A percentile compares a stretch with the other conserved stretches of the same genome.
These are phyloP conservation scores for Tuber umbilicatum DNA, from an alignment of 495 filamentous ascomycete species.

Conservation along the genomic window DNA sequence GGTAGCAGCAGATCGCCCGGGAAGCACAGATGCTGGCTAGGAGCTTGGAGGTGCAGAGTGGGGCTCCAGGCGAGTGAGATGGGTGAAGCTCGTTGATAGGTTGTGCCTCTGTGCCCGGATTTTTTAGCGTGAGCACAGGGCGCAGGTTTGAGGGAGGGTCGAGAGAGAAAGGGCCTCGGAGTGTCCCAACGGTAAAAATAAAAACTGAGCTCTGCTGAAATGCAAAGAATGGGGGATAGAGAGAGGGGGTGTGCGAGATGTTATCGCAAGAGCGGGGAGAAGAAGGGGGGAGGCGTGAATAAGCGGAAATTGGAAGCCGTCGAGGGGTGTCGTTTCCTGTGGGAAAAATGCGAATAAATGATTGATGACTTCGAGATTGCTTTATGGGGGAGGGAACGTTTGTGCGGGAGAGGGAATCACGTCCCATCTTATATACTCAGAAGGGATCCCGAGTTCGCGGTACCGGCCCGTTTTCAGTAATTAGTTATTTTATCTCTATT, in stretches of 20 bases:
- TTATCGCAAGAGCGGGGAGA: neutral
- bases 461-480: conserved; percentile 28
- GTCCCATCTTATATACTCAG: conserved; percentile 34
- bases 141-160: conserved; percentile 24
- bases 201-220: neutral
- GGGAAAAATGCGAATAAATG: conserved; percentile 19
- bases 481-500: conserved; percentile 27
- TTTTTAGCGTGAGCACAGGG: conserved; percentile 10
- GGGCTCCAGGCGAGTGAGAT: conserved; percentile 28
- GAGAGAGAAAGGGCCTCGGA: conserved; percentile 25
- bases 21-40: conserved; percentile 35
- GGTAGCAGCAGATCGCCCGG: conserved; percentile 35
- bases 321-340: conserved; percentile 6
- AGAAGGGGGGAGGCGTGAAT: neutral
- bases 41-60: conserved; percentile 27
- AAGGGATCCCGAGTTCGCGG: conserved; percentile 34
- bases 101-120: conserved; percentile 2
- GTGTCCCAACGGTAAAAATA: neutral
- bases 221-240: neutral
- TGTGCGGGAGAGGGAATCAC: conserved; percentile 18
- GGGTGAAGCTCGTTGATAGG: conserved; percentile 29
- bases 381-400: neutral
- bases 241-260: neutral
- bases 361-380: conserved; percentile 14
- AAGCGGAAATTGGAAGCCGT: neutral